Evolutionary conservation across 306 rosid genomes (phyloP).

Genomic region (Pterocarpus macrocarpus): DNA sequence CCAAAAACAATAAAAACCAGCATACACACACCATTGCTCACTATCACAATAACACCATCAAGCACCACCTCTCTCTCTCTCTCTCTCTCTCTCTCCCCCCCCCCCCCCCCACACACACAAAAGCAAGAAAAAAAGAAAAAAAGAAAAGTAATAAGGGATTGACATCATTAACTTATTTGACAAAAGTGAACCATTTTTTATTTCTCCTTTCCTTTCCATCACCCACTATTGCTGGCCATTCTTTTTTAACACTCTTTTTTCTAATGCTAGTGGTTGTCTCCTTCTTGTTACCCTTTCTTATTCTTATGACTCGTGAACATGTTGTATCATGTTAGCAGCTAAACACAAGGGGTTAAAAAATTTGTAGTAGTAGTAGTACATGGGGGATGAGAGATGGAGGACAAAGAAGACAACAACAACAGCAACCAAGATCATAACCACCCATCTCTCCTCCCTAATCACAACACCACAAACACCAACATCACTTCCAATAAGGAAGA

Average conservation of each 20-base stretch:
- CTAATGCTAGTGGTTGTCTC: constrained; percentile 77
- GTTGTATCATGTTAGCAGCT: constrained; percentile 74
- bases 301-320: constrained; percentile 38
- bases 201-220: constrained; percentile 27
- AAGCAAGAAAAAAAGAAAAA: constrained; percentile 19
- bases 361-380: constrained; percentile 28
- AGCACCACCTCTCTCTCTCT: constrained; percentile 10
- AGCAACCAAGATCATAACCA: constrained; percentile 50
- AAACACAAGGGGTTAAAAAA: constrained; percentile 50
- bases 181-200: constrained; percentile 53
- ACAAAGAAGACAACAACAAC: constrained; percentile 49
- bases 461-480: constrained; percentile 11
- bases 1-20: constrained; percentile 57
- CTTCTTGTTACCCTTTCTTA: constrained; percentile 44
- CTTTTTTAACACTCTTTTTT: constrained; percentile 36
- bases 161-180: constrained; percentile 81
- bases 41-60: constrained; percentile 49
- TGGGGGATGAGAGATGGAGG: constrained; percentile 76
- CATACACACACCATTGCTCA: constrained; percentile 39
- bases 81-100: neutral
- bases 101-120: no score
- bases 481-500: constrained; percentile 48
- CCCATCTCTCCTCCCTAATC: constrained; percentile 63
- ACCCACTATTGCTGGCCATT: constrained; percentile 52
- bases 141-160: constrained; percentile 39